phyloP scores from a whole-genome alignment of 176 grass and related monocot species.

The Chrysopogon serrulatus region DNA sequence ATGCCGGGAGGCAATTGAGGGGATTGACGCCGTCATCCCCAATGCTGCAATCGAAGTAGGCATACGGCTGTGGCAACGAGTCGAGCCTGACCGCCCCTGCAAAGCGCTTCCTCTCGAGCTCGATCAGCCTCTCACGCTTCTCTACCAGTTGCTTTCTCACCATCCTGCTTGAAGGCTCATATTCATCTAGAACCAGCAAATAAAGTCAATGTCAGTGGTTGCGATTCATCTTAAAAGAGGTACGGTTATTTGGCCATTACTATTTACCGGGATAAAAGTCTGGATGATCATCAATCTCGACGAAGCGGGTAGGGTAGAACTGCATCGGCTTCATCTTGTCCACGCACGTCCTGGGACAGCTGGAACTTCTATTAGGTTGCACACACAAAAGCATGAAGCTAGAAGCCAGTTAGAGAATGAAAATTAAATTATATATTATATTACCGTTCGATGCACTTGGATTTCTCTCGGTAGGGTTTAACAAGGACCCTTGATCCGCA shows the following conservation, averaged over 20 bases:
- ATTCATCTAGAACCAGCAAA: conserved; percentile 5
- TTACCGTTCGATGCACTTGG: conserved; percentile 63
- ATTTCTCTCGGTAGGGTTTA: conserved; percentile 83
- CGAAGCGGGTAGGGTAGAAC: conserved; percentile 24
- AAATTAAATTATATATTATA: not conserved
- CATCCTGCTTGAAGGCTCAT: conserved; percentile 25
- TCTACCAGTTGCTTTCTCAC: conserved; percentile 26
- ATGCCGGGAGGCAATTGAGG: not conserved
- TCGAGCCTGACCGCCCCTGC: conserved; percentile 1
- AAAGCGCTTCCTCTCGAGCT: conserved; percentile 38
- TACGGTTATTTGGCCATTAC: not conserved
- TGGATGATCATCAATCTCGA: conserved; percentile 17
- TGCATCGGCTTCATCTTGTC: conserved; percentile 34
- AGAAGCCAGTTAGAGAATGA: not conserved
- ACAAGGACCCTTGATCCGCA: conserved; percentile 66
- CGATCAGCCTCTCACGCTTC: conserved; percentile 26
- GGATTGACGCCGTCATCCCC: conserved; percentile 13
- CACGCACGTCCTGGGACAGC: conserved; percentile 12
- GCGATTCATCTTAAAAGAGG: not conserved
- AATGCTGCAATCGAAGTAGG: conserved; percentile 33
- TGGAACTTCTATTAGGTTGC: not conserved
- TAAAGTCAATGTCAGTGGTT: not conserved
- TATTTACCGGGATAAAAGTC: conserved; percentile 28
- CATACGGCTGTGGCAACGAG: not conserved
- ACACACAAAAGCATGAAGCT: not conserved